Conservation (phyloP, 805 yeast genomes). For the Candida michaelii region DNA sequence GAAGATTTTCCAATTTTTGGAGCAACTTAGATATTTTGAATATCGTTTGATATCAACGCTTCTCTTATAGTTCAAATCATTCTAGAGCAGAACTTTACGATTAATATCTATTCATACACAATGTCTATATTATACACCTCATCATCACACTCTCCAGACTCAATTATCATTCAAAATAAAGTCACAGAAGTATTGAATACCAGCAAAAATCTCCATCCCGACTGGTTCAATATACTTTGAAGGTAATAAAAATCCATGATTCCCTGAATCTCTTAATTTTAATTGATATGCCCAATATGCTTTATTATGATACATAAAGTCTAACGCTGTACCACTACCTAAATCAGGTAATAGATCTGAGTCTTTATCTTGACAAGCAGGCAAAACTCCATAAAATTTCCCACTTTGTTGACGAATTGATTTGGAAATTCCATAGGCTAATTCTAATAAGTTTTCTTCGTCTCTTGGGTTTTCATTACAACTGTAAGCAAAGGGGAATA, state of each 20-base stretch:
- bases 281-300: conserved; percentile 85
- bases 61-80: no score
- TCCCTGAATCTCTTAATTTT: conserved; percentile 78
- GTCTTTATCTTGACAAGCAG: conserved; percentile 80
- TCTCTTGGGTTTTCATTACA: conserved; percentile 75
- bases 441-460: conserved; percentile 74
- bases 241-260: conserved; percentile 81
- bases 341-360: conserved; percentile 69
- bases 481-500: conserved; percentile 81
- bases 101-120: neutral
- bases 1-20: no score
- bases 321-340: conserved; percentile 80
- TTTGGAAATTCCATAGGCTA: conserved; percentile 78
- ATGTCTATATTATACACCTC: neutral
- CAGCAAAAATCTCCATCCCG: conserved; percentile 70
- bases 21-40: no score
- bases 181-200: conserved; percentile 60
- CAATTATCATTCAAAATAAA: conserved; percentile 35
- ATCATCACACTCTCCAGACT: no score
- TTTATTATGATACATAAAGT: conserved; percentile 78
- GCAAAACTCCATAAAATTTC: conserved; percentile 62
- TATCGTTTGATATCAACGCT: no score
- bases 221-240: conserved; percentile 68
- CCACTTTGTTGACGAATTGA: conserved; percentile 67
- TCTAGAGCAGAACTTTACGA: no score